A percentile compares a stretch with the other conserved stretches of the same genome.
Conservation (phyloP, 148 eudicot species). For the Vaccinium darrowii region DNA sequence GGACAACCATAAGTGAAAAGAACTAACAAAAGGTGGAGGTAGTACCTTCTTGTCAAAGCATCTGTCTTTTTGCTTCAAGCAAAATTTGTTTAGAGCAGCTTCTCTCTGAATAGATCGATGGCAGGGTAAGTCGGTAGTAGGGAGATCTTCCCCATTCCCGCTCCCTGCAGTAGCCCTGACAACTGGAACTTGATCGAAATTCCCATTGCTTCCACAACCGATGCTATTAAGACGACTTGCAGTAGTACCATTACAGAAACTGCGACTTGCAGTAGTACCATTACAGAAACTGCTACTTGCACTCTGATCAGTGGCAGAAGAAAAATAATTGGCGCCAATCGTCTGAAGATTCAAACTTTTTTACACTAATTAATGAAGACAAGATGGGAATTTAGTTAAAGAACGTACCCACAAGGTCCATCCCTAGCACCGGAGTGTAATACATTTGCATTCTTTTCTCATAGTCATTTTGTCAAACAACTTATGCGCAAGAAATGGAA, state of each 20-base stretch:
- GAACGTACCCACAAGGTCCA: slow-evolving; percentile 60
- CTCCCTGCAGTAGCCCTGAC: slow-evolving; percentile 27
- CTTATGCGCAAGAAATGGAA: too few relatives aligned
- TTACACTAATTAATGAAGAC: not conserved
- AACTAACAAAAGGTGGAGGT: not conserved
- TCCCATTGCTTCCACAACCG: slow-evolving; percentile 35
- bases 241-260: slow-evolving; percentile 40
- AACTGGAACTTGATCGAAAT: slow-evolving; percentile 23
- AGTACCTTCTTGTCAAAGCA: slow-evolving; percentile 94
- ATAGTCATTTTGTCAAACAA: too few relatives aligned
- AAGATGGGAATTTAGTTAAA: not conserved
- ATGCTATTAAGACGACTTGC: slow-evolving; percentile 32
- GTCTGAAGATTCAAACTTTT: slow-evolving; percentile 34
- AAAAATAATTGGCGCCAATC: slow-evolving; percentile 36
- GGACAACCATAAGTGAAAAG: too few relatives aligned
- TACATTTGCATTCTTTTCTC: too few relatives aligned
- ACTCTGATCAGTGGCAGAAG: slow-evolving; percentile 61
- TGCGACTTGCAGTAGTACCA: too few relatives aligned
- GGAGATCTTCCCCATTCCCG: slow-evolving; percentile 35
- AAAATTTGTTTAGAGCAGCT: slow-evolving; percentile 78
- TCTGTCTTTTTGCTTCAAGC: slow-evolving; percentile 88
- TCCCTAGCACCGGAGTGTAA: slow-evolving; percentile 11
- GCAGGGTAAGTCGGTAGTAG: slow-evolving; percentile 28
- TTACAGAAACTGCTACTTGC: too few relatives aligned
- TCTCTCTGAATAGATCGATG: slow-evolving; percentile 58